Evolutionary conservation across 108 stramenopile genomes (phyloP).

Genomic region (Aurantiochytrium sp.): DNA sequence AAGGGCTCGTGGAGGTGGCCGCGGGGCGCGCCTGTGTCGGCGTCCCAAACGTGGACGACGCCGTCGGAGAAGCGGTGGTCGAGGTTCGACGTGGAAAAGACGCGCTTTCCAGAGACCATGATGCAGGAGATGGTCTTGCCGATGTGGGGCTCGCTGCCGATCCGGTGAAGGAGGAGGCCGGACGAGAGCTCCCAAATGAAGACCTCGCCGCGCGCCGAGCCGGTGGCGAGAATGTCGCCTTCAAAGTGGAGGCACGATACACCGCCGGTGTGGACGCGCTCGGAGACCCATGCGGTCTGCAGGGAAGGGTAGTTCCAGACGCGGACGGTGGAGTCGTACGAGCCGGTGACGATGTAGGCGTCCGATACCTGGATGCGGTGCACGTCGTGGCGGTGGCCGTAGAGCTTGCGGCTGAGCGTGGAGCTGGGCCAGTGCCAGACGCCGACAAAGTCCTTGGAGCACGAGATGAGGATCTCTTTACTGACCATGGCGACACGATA

Average conservation of each 20-base stretch:
- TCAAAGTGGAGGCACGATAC: neutral
- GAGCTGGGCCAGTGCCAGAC: constrained; percentile 26
- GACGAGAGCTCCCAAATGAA: neutral
- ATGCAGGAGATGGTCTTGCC: neutral
- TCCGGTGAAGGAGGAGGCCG: neutral
- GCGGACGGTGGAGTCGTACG: constrained; percentile 37
- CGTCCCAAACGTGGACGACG: neutral
- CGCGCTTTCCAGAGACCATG: neutral
- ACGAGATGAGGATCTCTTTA: neutral
- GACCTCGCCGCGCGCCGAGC: neutral
- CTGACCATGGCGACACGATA: constrained; percentile 1
- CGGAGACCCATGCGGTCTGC: neutral
- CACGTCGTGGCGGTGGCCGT: constrained; percentile 8
- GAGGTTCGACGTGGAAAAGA: neutral
- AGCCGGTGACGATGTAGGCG: constrained; percentile 39
- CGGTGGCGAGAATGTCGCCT: neutral
- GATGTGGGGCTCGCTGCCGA: neutral
- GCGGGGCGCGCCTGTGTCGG: neutral
- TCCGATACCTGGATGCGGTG: constrained; percentile 22
- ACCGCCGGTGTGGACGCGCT: neutral
- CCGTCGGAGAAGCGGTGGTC: neutral
- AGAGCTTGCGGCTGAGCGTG: neutral
- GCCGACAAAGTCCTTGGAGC: neutral
- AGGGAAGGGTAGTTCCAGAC: constrained; percentile 38
- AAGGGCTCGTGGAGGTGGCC: neutral